A percentile compares a stretch with the other conserved stretches of the same genome.
Conservation (phyloP, 345 rosid genomes). For the Ceriops tagal region DNA sequence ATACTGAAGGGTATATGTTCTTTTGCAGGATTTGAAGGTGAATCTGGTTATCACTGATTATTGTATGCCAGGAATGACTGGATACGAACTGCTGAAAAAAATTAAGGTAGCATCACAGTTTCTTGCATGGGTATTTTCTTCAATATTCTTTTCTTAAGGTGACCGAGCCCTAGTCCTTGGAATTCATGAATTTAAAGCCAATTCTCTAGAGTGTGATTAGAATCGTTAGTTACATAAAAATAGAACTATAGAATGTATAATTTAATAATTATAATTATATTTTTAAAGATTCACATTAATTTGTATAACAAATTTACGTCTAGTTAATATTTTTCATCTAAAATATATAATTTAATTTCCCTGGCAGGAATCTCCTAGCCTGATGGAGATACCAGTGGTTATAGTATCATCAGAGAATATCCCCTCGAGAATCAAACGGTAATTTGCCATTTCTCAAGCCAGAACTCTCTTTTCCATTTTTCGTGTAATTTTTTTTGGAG, state of each 20-base stretch:
- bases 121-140: not conserved
- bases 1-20: not conserved
- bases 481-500: no score
- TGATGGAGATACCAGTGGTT: conserved; percentile 28
- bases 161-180: no score
- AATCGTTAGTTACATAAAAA: no score
- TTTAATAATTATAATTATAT: no score
- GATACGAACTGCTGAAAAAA: conserved; percentile 37
- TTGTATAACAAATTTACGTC: not conserved
- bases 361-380: conserved; percentile 29
- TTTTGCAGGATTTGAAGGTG: conserved; percentile 26
- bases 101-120: conserved; percentile 22
- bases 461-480: not conserved
- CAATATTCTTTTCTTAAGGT: not conserved
- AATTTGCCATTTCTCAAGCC: not conserved
- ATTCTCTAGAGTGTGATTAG: no score
- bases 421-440: conserved; percentile 24
- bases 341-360: not conserved
- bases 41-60: conserved; percentile 41
- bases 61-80: conserved; percentile 45
- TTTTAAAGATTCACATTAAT: not conserved
- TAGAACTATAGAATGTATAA: no score
- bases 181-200: no score
- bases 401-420: conserved; percentile 34
- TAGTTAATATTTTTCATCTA: not conserved